Evolutionary conservation across 2,329 filamentous ascomycete genomes (phyloP), one percentile per base, ranked within the genome.

Genomic region (Macroventuria anomochaeta): DNA sequence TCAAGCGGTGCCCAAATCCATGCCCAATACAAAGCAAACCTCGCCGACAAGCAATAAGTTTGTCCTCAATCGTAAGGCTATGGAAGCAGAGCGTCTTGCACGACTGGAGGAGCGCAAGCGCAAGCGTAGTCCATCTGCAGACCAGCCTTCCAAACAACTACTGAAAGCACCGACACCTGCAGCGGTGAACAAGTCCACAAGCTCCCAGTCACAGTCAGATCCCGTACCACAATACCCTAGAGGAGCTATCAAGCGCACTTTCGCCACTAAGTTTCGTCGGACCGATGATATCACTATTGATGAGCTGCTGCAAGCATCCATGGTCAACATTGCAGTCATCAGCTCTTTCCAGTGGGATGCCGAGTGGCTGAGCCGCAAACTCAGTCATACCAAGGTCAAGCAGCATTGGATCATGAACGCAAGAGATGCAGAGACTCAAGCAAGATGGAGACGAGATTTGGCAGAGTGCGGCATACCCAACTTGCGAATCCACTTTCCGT

Each of bases 271-370:
- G 2, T 85, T 83, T 58, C 77, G 82, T 1, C 81, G 89, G 29
- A 79, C 72, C 0, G 83, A 92, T 57, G 91, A 96, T 58, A 91
- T 97, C 69, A 95, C 87, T 55, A 86, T 97, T 33, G 91, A 96
- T 65, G 92, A 97, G 71, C 84, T 97, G 0, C 75, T 97, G 1
- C 89, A 96, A 70, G 87, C 85, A 56, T 76, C 84, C 1, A 81
- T 87, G 11, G 79, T 97, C 7, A 79, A 89, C 43, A 83, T 91
- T 32, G 93, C 91, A 1, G 83, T 97, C 0, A 77, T 97, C 5
- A 96, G 92, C 63, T 90, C 93, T 0, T 97, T 89, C 63, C 86
- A 93, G 69, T 95, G 90, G 86, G 88, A 97, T 58, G 83, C 88
- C 12, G 83, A 88, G 23, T 97, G 91, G 90, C 73, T 93, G 0